Percentiles rank a stretch among this genome's conserved stretches.
These are phyloP conservation scores for Populus alba DNA, from an alignment of 345 rosid species.

Conservation along the genomic window DNA sequence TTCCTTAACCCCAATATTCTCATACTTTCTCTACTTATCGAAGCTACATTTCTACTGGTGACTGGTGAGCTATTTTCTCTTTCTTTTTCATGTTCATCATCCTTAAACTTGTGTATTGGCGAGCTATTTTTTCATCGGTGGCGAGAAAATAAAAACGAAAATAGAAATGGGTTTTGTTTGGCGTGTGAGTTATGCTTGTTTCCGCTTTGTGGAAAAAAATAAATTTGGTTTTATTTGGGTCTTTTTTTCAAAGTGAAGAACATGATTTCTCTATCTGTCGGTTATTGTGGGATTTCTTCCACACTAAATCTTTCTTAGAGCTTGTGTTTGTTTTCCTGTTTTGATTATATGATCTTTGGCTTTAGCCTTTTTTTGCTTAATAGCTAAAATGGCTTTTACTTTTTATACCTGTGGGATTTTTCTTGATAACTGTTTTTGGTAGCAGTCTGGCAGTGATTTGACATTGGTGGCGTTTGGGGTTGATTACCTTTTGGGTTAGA, in stretches of 20 bases:
- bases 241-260: not conserved
- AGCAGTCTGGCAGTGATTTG: not conserved
- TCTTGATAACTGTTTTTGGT: not conserved
- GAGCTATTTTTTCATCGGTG: not conserved
- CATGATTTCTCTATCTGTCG: slow-evolving; percentile 31
- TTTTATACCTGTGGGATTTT: not conserved
- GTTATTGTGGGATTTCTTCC: slow-evolving; percentile 26
- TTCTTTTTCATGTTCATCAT: not conserved
- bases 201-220: not conserved
- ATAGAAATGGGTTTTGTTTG: not conserved
- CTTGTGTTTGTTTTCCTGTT: slow-evolving; percentile 8
- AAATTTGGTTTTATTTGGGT: not conserved
- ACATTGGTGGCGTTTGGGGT: not conserved
- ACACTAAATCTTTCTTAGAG: not conserved
- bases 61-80: slow-evolving; percentile 12
- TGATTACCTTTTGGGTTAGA: not conserved
- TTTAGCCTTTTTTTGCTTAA: not conserved
- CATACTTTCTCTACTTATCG: not conserved
- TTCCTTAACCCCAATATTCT: not conserved
- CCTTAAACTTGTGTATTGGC: not conserved
- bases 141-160: not conserved
- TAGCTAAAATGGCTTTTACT: not conserved
- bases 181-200: slow-evolving; percentile 12
- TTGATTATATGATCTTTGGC: not conserved
- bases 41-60: slow-evolving; percentile 45